Conservation (phyloP, 805 yeast species). For the Nakazawaea ernobii region DNA sequence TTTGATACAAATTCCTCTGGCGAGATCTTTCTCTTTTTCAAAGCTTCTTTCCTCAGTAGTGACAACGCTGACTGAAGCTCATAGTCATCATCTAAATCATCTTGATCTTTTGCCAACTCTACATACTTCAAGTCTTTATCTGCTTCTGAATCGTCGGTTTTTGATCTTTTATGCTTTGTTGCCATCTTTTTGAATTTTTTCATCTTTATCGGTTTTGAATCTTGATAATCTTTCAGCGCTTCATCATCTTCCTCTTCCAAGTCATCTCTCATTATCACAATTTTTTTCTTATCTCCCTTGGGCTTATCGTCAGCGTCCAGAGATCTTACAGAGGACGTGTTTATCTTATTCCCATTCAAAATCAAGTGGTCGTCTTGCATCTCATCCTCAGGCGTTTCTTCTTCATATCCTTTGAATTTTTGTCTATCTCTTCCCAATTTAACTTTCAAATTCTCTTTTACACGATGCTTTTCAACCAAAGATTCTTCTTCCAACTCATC, state of each 20-base stretch:
- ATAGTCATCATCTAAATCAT: constrained; percentile 18
- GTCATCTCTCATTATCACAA: constrained; percentile 9
- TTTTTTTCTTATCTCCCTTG: constrained; percentile 3
- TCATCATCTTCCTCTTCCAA: neutral
- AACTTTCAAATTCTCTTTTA: constrained; percentile 20
- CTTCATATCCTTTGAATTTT: constrained; percentile 20
- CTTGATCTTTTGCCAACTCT: constrained; percentile 21
- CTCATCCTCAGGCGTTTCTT: constrained; percentile 18
- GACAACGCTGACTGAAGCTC: constrained; percentile 24
- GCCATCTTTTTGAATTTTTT: constrained; percentile 20
- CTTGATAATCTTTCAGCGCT: constrained; percentile 3
- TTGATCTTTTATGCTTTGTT: constrained; percentile 14
- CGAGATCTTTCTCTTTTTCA: constrained; percentile 16
- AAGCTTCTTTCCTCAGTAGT: constrained; percentile 22
- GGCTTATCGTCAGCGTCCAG: neutral
- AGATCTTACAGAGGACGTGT: neutral
- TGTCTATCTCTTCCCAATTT: constrained; percentile 18
- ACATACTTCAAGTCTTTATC: constrained; percentile 21
- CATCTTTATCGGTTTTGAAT: constrained; percentile 23
- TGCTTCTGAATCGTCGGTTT: constrained; percentile 18
- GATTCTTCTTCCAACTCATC: constrained; percentile 37
- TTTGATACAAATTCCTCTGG: constrained; percentile 15
- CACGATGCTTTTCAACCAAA: constrained; percentile 25
- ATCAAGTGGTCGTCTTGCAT: constrained; percentile 18
- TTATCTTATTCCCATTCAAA: constrained; percentile 18